Base-by-base conservation (phyloP, 2,329 filamentous ascomycete species). In the Hortaea werneckii region DNA sequence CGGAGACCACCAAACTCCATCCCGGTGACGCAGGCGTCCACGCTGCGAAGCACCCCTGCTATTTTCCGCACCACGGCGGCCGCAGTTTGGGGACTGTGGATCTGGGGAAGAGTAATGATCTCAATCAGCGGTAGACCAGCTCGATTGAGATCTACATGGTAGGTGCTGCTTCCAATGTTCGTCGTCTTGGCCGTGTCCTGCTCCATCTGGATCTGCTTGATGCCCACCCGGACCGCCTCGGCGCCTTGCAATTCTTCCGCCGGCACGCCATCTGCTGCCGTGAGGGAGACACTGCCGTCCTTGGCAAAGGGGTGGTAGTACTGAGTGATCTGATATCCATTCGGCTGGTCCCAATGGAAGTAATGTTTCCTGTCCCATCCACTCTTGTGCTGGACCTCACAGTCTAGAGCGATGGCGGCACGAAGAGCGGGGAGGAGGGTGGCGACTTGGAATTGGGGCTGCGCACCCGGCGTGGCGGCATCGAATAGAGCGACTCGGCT, bases 331-430 rank as follows among this genome's bases (percentile, higher is more conserved):
- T 98, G 92, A 65, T 98, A 98, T 0, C 92, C 92, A 0, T 87
- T 78, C 0, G 92, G 92, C 66, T 98, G 92, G 65, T 98, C 92
- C 78, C 92, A 94, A 72, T 95, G 95, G 67, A 98, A 96, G 67
- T 98, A 98, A 66, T 98, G 92, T 65, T 98, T 98, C 52, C 92
- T 77, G 66, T 98, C 92, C 68, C 95, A 98, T 44, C 79, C 79
- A 65, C 88, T 95, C 55, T 78, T 75, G 1, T 68, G 72, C 61
- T 94, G 84, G 43, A 96, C 76, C 1, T 80, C 69, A 65, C 92
- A 96, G 47, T 83, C 78, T 39, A 98, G 72, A 0, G 88, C 87
- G 42, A 95, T 70, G 0, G 92, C 90, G 12, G 90, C 90, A 49
- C 92, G 81, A 11, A 98, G 63, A n/a, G 92, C 92, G 4, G 92